A percentile compares a stretch with the other conserved stretches of the same genome.
These are phyloP conservation scores for Fusarium sp. DNA, from an alignment of 2,329 filamentous ascomycete genomes.

Conservation along the genomic window DNA sequence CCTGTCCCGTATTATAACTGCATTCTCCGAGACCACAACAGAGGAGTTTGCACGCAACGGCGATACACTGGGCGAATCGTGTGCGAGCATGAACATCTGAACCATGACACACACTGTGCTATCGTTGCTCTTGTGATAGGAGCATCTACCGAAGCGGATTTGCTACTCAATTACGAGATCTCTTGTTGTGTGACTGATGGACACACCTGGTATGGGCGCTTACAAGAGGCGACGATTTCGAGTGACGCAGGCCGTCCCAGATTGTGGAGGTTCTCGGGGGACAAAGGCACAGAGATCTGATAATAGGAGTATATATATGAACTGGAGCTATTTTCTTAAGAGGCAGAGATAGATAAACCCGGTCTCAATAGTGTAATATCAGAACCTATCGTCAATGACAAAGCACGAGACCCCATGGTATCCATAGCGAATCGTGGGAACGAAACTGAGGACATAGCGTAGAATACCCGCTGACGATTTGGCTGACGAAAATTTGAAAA, in stretches of 20 bases:
- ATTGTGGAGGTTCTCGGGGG: background rate
- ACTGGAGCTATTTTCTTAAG: background rate
- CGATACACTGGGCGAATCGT: background rate
- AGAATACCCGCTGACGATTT: background rate
- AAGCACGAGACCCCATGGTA: background rate
- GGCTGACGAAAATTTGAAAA: background rate
- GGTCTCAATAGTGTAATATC: constrained; percentile 8
- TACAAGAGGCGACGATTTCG: background rate
- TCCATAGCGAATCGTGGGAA: background rate
- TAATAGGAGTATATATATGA: constrained; percentile 1
- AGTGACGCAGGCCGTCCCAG: background rate
- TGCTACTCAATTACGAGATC: constrained; percentile 1
- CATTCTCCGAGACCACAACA: constrained; percentile 4
- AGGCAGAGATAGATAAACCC: background rate
- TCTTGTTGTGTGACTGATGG: constrained; percentile 12
- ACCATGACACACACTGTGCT: constrained; percentile 1
- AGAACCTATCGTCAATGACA: background rate
- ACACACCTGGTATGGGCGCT: background rate
- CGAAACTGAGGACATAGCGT: constrained; percentile 17
- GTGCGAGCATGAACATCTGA: background rate
- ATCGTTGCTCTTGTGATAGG: background rate
- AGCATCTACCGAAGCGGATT: constrained; percentile 29
- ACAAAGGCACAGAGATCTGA: background rate
- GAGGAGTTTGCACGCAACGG: background rate
- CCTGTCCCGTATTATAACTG: constrained; percentile 23